phyloP scores from a whole-genome alignment of 2,329 filamentous ascomycete species.

The Nakataea oryzae region DNA sequence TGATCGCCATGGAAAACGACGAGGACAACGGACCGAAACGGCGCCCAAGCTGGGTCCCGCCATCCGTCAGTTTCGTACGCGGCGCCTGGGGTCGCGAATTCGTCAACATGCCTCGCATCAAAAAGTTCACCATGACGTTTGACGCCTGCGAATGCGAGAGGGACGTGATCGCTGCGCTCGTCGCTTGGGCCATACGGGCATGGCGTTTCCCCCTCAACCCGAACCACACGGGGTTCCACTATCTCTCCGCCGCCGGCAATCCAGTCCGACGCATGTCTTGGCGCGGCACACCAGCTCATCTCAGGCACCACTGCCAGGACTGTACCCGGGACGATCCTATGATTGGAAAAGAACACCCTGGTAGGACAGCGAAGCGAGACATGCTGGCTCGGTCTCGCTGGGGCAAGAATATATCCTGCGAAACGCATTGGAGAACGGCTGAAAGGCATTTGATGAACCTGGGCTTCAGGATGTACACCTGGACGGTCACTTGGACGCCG shows the following conservation, averaged over 20 bases:
- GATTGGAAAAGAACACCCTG: no score
- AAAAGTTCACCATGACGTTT: not conserved
- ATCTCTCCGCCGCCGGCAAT: not conserved
- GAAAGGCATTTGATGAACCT: no score
- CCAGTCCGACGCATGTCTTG: not conserved
- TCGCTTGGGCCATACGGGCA: not conserved
- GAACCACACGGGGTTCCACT: not conserved
- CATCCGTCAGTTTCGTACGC: not conserved
- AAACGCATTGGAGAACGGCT: no score
- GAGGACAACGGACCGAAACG: not conserved
- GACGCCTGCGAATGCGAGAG: not conserved
- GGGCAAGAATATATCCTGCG: no score
- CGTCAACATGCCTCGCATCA: not conserved
- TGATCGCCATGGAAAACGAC: not conserved
- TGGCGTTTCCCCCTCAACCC: not conserved
- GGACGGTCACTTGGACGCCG: not conserved
- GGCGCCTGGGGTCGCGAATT: not conserved
- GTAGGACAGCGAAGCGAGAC: no score
- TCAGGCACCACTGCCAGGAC: not conserved
- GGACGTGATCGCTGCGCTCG: not conserved
- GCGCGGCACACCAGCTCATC: not conserved
- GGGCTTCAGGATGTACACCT: not conserved
- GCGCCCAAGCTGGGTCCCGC: not conserved
- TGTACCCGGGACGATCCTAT: no score
- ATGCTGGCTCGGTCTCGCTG: no score